Base-by-base conservation (phyloP, 257 asterid species). In the Solanum virginianum region DNA sequence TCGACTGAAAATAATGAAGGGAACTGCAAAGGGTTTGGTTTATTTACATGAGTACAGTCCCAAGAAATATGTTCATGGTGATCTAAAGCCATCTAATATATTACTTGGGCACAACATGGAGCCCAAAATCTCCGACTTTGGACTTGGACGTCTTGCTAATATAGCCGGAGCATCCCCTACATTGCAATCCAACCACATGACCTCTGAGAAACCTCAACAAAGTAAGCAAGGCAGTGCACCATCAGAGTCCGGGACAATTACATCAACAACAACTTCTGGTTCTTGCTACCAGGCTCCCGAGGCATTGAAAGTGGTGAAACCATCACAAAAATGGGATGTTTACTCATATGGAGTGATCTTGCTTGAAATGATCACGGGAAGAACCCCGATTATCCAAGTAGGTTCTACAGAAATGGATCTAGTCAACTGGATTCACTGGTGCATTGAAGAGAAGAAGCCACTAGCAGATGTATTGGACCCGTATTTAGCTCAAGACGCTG, bases 271-370 rank as follows among this genome's bases (percentile, higher is more conserved):
- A 41, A 86, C 92, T 5, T 87, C 87, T 1, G 91, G 94, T 45
- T 90, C 95, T 4, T 87, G 39, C 71, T 95, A 96, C 85, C 98
- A 94, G 87, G 98, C 98, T 3, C 99, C 98, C 0, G 99, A 97
- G 89, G 92, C 95, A 0, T 81, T 93, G 32, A 94, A 93, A 86
- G 90, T 88, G 20, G 96, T 96, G 47, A 95, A 95, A 79, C 98
- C 99, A 2, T 96, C 99, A 5, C 98, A 96, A 72, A 96, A 96
- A 83, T 96, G 98, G 99, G 99, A 96, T 82, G 85, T 94, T 81
- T 96, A 93, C 88, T 94, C 99, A 0, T 96, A 89, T 4, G 99
- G 99, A 17, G 90, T 93, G 85, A 91, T 96, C 66, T 77, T 94
- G 60, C 91, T 96, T n/a, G 99, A 94, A 82, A 93, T 96, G 93